Evolutionary conservation across 2,329 filamentous ascomycete species (phyloP), one percentile per base, ranked within the genome.

Genomic region (Penicillium sclerotigenum): DNA sequence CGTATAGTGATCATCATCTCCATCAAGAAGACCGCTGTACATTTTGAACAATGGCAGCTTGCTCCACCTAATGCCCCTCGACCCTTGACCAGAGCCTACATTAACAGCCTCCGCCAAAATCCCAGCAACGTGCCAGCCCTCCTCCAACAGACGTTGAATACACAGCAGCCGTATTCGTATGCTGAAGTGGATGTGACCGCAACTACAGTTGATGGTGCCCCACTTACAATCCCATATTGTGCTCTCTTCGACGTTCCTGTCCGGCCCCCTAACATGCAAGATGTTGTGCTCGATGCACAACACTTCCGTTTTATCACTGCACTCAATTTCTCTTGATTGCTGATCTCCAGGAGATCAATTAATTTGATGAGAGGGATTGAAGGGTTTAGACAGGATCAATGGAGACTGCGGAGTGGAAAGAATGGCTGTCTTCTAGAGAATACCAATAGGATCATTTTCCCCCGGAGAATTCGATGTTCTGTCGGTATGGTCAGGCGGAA

Each of bases 1-100:
- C 38, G 52, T 2, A 54, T 46, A 0, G 43, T 57, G n/a, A 24
- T 57, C 10, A 31, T 57, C 14, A 43, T 57, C 18, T 47, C 26
- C 11, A 38, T 43, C 22, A 26, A 47, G 26, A 41, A 20, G 38
- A 29, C 20, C 3, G 22, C 31, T 36, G n/a, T 45, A 16, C 7
- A 26, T 26, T 43, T 45, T 26, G 48, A 51, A 34, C n/a, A 43
- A 43, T 51, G 48, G 48, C 48, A 51, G 29, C 48, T 51, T 18
- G 37, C 48, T 26, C 29, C 48, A 8, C 14, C 28, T 5, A 14
- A 33, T 26, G 48, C 48, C 26, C 38, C 38, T 18, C 28, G 14
- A 34, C 48, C 38, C 16, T 33, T 43, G n/a, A 51, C 28, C 8
- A 22, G 29, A 8, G 8, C 10, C 16, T 43, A 51, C 14, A 26